Evolutionary conservation across 768 basidiomycete genomes (phyloP).

Genomic region (Boletus reticuloceps): DNA sequence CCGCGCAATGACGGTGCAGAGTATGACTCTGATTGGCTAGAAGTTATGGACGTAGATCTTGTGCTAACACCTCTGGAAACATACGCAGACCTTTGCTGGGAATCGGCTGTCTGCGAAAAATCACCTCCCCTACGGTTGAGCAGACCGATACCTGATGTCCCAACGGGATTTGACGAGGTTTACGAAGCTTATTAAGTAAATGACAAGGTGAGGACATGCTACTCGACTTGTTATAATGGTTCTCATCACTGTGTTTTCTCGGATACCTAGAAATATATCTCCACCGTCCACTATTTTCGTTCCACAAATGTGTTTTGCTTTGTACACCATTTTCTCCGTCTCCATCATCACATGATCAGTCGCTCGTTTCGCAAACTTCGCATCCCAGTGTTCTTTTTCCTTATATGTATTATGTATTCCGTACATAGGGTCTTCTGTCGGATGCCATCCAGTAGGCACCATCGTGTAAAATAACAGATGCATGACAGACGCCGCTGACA

Average conservation of each 20-base stretch:
- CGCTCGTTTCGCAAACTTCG: too few species aligned
- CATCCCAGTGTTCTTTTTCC: neutral
- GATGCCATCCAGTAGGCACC: too few species aligned
- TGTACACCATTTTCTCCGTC: neutral
- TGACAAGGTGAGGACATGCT: constrained; percentile 3
- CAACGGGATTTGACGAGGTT: constrained; percentile 27
- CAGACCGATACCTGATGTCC: constrained; percentile 27
- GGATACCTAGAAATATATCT: neutral
- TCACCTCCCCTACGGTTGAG: neutral
- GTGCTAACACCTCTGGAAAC: constrained; percentile 26
- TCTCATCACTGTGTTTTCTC: neutral
- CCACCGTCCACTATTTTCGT: constrained; percentile 3
- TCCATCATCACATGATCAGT: neutral
- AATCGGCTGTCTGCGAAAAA: constrained; percentile 24
- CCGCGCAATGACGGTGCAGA: constrained; percentile 6
- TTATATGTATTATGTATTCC: constrained; percentile 6
- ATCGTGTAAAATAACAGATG: neutral
- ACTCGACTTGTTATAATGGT: neutral
- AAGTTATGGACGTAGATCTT: constrained; percentile 27
- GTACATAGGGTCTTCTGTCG: neutral
- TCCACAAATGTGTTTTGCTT: neutral
- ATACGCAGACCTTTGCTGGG: constrained; percentile 32
- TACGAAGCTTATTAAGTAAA: constrained; percentile 10
- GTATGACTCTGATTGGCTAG: constrained; percentile 28
- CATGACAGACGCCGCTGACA: neutral